These are phyloP conservation scores for Melastoma candidum DNA, from an alignment of 441 rosid species.

Conservation along the genomic window DNA sequence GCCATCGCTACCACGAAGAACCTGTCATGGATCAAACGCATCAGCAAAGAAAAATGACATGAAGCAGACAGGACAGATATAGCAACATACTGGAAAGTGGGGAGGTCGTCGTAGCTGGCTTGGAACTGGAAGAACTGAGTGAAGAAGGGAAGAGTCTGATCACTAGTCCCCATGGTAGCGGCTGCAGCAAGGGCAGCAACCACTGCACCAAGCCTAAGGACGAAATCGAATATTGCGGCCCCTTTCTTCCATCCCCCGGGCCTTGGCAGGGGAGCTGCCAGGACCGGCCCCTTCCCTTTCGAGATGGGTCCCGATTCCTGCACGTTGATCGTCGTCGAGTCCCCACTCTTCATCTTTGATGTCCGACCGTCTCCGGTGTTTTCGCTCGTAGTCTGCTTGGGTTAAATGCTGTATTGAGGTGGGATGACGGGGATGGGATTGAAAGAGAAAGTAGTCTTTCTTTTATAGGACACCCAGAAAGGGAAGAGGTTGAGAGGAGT, in stretches of 20 bases:
- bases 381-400: not conserved
- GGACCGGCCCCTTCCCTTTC: conserved; percentile 39
- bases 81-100: conserved; percentile 36
- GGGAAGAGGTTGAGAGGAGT: conserved; percentile 28
- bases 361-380: conserved; percentile 8
- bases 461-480: conserved; percentile 9
- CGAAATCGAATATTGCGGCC: conserved; percentile 47
- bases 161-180: conserved; percentile 49
- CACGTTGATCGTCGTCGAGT: conserved; percentile 30
- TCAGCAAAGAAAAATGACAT: no score
- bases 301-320: conserved; percentile 22
- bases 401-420: not conserved
- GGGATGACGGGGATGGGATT: not conserved
- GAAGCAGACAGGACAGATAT: no score
- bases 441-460: not conserved
- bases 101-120: conserved; percentile 57
- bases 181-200: conserved; percentile 55
- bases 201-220: conserved; percentile 49
- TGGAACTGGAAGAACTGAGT: conserved; percentile 84
- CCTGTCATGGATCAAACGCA: conserved; percentile 25
- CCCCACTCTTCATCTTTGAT: conserved; percentile 21
- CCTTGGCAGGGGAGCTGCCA: conserved; percentile 2
- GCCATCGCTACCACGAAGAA: conserved; percentile 52
- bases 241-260: conserved; percentile 43
- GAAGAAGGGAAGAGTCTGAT: conserved; percentile 70